phyloP scores from a whole-genome alignment of 148 eudicot genomes.

The Agrostemma githago region DNA sequence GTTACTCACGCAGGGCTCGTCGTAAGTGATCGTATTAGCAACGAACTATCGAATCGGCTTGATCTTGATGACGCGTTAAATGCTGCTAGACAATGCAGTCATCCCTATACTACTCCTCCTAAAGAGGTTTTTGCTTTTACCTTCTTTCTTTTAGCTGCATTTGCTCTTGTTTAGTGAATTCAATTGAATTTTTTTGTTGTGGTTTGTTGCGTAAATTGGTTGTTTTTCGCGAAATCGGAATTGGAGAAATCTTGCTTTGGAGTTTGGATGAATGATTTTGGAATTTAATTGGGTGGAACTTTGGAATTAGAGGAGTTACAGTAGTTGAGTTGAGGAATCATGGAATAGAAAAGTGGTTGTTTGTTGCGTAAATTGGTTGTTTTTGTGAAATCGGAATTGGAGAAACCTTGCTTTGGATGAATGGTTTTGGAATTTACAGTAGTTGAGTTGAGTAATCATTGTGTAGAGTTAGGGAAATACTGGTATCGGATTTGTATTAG shows the following conservation, averaged over 20 bases:
- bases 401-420: background rate
- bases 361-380: background rate
- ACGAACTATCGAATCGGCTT: slow-evolving; percentile 54
- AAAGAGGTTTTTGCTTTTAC: slow-evolving; percentile 56
- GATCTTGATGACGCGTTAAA: slow-evolving; percentile 86
- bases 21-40: slow-evolving; percentile 74
- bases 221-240: background rate
- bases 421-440: background rate
- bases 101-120: slow-evolving; percentile 84
- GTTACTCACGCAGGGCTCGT: slow-evolving; percentile 72
- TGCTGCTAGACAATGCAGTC: slow-evolving; percentile 86
- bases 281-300: background rate
- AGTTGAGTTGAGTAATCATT: background rate
- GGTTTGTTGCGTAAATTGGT: background rate
- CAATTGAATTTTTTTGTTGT: background rate
- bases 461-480: background rate
- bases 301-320: background rate
- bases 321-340: background rate
- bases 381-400: background rate
- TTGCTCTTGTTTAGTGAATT: background rate
- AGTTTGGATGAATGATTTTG: background rate
- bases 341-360: background rate
- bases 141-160: background rate
- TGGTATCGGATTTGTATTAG: background rate
- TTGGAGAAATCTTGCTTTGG: background rate